Evolutionary conservation across 2,329 filamentous ascomycete genomes (phyloP), one percentile per base, ranked within the genome.

Genomic region (Botrytis fabae): DNA sequence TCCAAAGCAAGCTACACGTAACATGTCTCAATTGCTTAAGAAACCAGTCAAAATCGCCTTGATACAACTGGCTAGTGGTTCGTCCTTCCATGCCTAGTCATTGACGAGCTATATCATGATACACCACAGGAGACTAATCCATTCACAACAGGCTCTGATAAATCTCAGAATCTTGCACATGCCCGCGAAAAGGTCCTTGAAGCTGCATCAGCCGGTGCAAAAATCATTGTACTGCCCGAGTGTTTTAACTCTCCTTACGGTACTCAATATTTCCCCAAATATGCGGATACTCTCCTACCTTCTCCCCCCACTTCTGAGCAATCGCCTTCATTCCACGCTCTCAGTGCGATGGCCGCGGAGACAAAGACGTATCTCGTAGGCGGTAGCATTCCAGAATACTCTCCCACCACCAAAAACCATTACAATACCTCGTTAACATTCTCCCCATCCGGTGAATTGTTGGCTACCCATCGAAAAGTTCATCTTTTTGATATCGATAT

Each of bases 221-320:
- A 92, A 73, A 90, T 99, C 74, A 91, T 98, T 76, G 94, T 98
- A 48, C 89, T 99, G 28, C 96, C 96, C 51, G 96, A 99, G 85
- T 99, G 96, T 87, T 99, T 99, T 90, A 99, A 99, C 86, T 97
- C 93, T 60, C 96, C 96, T 14, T 99, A 99, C 83, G 96, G 96
- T 77, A 94, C 91, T 77, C 87, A 94, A 80, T 95, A 91, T 86
- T 99, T 99, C 84, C 92, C 95, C 71, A 89, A 91, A 75, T 98
- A 98, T 82, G 95, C 96, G 77, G 96, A 99, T 83, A 91, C 90
- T 1, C 90, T 98, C n/a, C 85, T 89, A 1, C 93, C 94, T 0
- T 91, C 90, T 4, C 93, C 94, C 42, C 93, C 94, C 0, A 85
- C 90, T 5, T 81, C 85, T 74, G 87, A 89, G 63, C 89, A 92